These are phyloP conservation scores for Calonectria henricotiae DNA, from an alignment of 2,329 filamentous ascomycete species.

Conservation along the genomic window DNA sequence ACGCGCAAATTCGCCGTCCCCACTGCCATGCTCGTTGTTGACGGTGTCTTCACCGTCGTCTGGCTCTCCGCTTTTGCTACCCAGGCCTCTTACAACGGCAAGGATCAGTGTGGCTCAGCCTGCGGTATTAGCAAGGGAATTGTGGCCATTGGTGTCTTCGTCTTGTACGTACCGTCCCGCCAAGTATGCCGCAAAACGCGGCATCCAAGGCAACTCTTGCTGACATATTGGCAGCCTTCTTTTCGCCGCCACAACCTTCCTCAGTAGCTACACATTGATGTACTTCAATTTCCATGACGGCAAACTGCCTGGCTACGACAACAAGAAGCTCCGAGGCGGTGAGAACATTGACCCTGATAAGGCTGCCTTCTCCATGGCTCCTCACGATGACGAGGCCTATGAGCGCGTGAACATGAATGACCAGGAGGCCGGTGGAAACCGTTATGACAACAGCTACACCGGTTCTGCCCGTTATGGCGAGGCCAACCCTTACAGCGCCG, in stretches of 20 bases:
- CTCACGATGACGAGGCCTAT: slow-evolving; percentile 78
- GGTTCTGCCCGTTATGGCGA: slow-evolving; percentile 58
- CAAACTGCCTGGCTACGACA: slow-evolving; percentile 75
- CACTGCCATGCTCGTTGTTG: slow-evolving; percentile 73
- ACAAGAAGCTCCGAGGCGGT: slow-evolving; percentile 60
- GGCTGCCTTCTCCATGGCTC: slow-evolving; percentile 78
- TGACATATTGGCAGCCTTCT: slow-evolving; percentile 65
- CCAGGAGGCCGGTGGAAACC: slow-evolving; percentile 58
- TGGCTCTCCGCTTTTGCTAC: slow-evolving; percentile 80
- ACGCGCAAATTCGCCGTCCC: slow-evolving; percentile 76
- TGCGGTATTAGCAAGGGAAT: slow-evolving; percentile 76
- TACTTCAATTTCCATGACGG: slow-evolving; percentile 77
- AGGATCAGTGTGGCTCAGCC: slow-evolving; percentile 69
- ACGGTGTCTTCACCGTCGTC: slow-evolving; percentile 72
- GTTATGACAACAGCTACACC: slow-evolving; percentile 56
- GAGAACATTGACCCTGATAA: slow-evolving; percentile 78
- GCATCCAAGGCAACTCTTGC: slow-evolving; percentile 1
- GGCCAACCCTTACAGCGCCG: slow-evolving; percentile 59
- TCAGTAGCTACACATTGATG: slow-evolving; percentile 74
- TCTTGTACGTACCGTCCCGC: slow-evolving; percentile 67
- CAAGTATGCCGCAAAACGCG: not conserved
- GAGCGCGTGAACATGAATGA: slow-evolving; percentile 74
- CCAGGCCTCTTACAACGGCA: slow-evolving; percentile 76
- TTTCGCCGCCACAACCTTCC: slow-evolving; percentile 68
- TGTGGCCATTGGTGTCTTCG: slow-evolving; percentile 75